Evolutionary conservation across 2,329 filamentous ascomycete genomes (phyloP), one percentile per base, ranked within the genome.

Genomic region (Diaporthe australafricana): DNA sequence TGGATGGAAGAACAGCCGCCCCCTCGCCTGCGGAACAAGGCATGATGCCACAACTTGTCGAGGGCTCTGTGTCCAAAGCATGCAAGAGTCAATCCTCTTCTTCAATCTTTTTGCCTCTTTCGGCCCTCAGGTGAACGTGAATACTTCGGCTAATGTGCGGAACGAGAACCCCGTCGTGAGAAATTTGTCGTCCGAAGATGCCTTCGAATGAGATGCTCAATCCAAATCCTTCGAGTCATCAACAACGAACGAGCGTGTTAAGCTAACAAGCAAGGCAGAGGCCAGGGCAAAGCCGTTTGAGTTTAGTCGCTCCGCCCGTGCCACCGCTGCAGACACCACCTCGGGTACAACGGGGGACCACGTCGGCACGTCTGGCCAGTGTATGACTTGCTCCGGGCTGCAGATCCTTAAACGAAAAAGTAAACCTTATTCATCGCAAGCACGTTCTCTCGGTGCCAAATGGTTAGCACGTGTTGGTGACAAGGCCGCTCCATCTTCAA

Each of bases 301-400:
- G 25, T 25, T 32, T 32, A n/a, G 22, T 25, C 25, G 27, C 22
- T n/a, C 16, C 17, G 56, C 40, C 57, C 42, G 57, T 63, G 57
- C 57, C 57, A 63, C 25, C 40, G 40, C 25, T 63, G 57, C 40
- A 47, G 57, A 35, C 30, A 30, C 57, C 11, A 22, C 27, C 56
- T 45, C 16, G 57, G 38, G 25, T 16, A 20, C 17, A 27, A 42
- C 40, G 38, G 57, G 57, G 57, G n/a, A 63, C 27, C 27, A 27
- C 57, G 42, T 42, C 57, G 40, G 57, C 40, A n/a, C 42, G 57
- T 63, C 57, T 63, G 57, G 57, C 57, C 57, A 63, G 57, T 63
- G 57, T 63, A 47, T 63, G 57, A 63, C 57, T 63, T 63, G 16
- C 40, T 48, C 57, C 57, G 57, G 57, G 57, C 57, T 63, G 57